phyloP scores from a whole-genome alignment of 768 basidiomycete species.

The Boletus subparvulus region DNA sequence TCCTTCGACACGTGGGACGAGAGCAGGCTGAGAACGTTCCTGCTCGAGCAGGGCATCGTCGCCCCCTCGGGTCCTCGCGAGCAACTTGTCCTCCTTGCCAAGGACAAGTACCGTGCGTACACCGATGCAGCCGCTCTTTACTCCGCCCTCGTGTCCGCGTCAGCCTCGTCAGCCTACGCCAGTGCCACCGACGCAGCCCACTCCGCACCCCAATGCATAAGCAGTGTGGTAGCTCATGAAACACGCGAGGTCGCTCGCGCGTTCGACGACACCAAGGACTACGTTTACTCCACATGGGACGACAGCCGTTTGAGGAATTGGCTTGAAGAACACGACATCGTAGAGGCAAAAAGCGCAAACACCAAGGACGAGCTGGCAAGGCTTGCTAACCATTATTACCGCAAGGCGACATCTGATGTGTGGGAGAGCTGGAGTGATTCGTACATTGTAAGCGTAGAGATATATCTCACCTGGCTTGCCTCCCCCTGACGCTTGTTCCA shows the following conservation, averaged over 20 bases:
- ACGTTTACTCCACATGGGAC: constrained; percentile 88
- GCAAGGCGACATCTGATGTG: constrained; percentile 55
- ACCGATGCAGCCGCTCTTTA: constrained; percentile 58
- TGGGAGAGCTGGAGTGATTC: constrained; percentile 89
- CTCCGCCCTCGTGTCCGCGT: constrained; percentile 46
- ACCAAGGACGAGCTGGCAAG: constrained; percentile 66
- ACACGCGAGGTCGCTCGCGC: constrained; percentile 48
- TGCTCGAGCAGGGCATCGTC: constrained; percentile 86
- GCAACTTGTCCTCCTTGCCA: constrained; percentile 75
- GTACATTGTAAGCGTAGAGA: constrained; percentile 57
- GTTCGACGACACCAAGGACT: constrained; percentile 79
- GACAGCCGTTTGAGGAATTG: constrained; percentile 71
- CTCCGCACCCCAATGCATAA: constrained; percentile 41
- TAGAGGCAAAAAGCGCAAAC: constrained; percentile 54
- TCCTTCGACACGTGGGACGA: constrained; percentile 86
- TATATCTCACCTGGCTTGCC: not conserved
- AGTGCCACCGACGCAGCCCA: constrained; percentile 37
- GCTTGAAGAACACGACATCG: constrained; percentile 70
- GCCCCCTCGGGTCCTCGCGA: constrained; percentile 78
- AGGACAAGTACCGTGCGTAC: constrained; percentile 64
- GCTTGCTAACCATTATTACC: constrained; percentile 70
- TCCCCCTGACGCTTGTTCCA: constrained; percentile 26
- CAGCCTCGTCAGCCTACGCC: constrained; percentile 53
- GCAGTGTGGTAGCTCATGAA: constrained; percentile 49
- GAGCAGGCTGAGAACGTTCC: constrained; percentile 72